Conservation (phyloP, 495 filamentous ascomycete genomes). For the Pseudotulostoma volvatum region DNA sequence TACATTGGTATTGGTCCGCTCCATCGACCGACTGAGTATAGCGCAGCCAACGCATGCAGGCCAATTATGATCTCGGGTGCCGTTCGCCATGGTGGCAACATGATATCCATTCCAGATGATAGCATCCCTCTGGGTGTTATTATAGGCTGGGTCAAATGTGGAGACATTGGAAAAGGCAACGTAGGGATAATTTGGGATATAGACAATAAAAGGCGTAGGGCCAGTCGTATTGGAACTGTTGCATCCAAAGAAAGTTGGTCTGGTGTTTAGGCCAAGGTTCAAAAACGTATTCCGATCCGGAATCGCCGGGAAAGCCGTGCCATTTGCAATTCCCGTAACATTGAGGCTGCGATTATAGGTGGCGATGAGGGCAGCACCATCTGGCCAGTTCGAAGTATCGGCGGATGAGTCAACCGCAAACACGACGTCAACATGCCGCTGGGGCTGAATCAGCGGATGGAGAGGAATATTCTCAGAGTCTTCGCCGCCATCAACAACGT, state of each 20-base stretch:
- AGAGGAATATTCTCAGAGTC: constrained; percentile 81
- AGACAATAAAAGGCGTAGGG: constrained; percentile 54
- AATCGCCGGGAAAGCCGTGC: constrained; percentile 63
- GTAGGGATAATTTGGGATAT: constrained; percentile 73
- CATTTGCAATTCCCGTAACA: constrained; percentile 43
- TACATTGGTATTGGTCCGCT: constrained; percentile 40
- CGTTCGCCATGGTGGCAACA: constrained; percentile 64
- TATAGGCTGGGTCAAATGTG: constrained; percentile 49
- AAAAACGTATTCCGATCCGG: constrained; percentile 73
- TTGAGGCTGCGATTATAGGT: constrained; percentile 57
- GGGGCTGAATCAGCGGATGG: constrained; percentile 63
- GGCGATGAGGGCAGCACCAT: constrained; percentile 66
- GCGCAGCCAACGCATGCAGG: constrained; percentile 68
- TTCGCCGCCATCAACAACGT: constrained; percentile 71
- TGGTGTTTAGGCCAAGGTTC: constrained; percentile 64
- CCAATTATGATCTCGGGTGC: constrained; percentile 53
- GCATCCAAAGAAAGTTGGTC: constrained; percentile 87
- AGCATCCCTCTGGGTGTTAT: constrained; percentile 43
- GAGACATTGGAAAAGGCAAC: constrained; percentile 49
- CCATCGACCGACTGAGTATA: constrained; percentile 48
- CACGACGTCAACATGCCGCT: constrained; percentile 66
- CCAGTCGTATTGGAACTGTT: constrained; percentile 38
- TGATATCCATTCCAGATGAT: constrained; percentile 72
- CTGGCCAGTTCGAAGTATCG: constrained; percentile 68
- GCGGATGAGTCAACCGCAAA: constrained; percentile 79